Evolutionary conservation across 2,329 filamentous ascomycete species (phyloP).

Genomic region (Aureobasidium melanogenum): DNA sequence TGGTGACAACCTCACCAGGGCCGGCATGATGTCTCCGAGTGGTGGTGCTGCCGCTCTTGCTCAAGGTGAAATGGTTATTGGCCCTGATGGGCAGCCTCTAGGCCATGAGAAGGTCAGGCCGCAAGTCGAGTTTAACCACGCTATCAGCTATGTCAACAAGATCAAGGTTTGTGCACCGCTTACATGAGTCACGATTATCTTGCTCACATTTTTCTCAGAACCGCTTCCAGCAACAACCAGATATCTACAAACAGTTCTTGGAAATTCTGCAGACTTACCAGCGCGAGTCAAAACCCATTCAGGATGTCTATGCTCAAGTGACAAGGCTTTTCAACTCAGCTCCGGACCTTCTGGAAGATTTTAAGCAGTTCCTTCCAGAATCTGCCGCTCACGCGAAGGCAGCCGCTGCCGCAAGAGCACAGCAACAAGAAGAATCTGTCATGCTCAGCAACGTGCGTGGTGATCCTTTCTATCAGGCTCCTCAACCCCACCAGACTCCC

Average conservation of each 20-base stretch:
- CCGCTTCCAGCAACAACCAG: slow-evolving; percentile 89
- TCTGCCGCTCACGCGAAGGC: slow-evolving; percentile 62
- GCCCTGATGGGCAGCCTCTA: slow-evolving; percentile 45
- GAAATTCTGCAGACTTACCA: slow-evolving; percentile 98
- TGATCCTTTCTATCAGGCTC: slow-evolving; percentile 38
- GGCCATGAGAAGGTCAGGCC: slow-evolving; percentile 68
- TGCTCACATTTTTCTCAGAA: slow-evolving; percentile 52
- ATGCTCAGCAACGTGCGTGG: slow-evolving; percentile 56
- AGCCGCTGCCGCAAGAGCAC: slow-evolving; percentile 48
- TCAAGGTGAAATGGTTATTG: slow-evolving; percentile 50
- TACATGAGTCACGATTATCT: background rate
- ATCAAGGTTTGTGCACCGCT: slow-evolving; percentile 66
- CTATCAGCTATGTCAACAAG: slow-evolving; percentile 98
- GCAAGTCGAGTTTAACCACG: slow-evolving; percentile 97
- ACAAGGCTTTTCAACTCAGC: slow-evolving; percentile 89
- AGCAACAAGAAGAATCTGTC: slow-evolving; percentile 58
- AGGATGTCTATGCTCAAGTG: slow-evolving; percentile 96
- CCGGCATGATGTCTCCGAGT: slow-evolving; percentile 38
- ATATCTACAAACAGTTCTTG: slow-evolving; percentile 98
- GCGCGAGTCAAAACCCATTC: slow-evolving; percentile 93
- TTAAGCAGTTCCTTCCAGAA: slow-evolving; percentile 96
- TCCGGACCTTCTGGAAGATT: slow-evolving; percentile 91
- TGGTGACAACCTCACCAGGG: slow-evolving; percentile 38
- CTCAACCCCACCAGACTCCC: slow-evolving; percentile 41
- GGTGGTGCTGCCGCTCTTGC: slow-evolving; percentile 36